Evolutionary conservation across 345 rosid genomes (phyloP).

Genomic region (Citrus inodora): DNA sequence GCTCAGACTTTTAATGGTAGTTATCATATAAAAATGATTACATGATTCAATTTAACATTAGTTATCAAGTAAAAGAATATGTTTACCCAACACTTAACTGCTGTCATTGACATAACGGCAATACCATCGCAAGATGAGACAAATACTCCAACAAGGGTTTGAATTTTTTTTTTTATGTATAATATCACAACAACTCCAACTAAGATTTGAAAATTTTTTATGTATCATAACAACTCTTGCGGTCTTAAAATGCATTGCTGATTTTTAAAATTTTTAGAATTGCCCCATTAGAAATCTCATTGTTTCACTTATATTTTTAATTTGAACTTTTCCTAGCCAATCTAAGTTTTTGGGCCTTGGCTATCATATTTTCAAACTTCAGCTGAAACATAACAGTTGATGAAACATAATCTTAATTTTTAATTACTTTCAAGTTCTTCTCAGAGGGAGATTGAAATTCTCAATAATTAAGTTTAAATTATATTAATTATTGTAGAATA

Average conservation of each 20-base stretch:
- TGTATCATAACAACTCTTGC: not conserved
- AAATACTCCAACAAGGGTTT: not conserved
- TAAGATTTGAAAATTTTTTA: not conserved
- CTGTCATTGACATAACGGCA: not conserved
- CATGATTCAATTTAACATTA: not conserved
- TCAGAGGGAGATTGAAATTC: not conserved
- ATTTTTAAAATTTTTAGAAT: not conserved
- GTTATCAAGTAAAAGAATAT: no score
- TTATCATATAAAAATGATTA: no score
- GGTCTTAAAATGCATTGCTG: not conserved
- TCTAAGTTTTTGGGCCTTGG: no score
- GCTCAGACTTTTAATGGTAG: no score
- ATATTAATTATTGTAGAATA: no score
- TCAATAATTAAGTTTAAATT: no score
- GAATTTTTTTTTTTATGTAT: no score
- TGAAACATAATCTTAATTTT: not conserved
- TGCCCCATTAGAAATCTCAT: not conserved
- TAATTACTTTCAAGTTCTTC: no score
- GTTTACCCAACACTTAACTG: not conserved
- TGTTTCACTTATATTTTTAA: not conserved
- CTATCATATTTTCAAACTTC: not conserved
- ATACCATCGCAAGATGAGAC: not conserved
- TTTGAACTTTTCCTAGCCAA: not conserved
- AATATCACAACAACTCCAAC: not conserved
- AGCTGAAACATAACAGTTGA: not conserved